phyloP scores from a whole-genome alignment of 2,329 filamentous ascomycete genomes.

The Cercospora sp. region DNA sequence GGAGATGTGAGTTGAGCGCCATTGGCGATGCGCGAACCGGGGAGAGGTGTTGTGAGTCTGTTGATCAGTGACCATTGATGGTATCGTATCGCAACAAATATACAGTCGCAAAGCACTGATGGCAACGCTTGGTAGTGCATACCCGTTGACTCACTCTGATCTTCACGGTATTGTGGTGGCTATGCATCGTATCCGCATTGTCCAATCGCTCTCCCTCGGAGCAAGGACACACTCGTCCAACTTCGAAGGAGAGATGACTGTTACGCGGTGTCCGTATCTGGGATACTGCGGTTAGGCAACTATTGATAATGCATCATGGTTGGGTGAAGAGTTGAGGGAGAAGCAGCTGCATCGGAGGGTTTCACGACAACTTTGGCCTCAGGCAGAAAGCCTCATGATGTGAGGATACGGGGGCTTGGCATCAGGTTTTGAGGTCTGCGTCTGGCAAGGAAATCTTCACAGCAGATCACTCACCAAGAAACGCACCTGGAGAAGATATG shows the following conservation, averaged over 20 bases:
- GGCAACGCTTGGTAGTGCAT: neutral
- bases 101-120: neutral
- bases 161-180: neutral
- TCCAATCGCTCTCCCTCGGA: neutral
- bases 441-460: no score
- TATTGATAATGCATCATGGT: neutral
- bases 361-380: no score
- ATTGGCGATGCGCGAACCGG: neutral
- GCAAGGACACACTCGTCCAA: neutral
- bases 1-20: neutral
- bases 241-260: neutral
- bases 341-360: no score
- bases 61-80: neutral
- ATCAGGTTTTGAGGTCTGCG: no score
- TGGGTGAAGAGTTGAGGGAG: no score
- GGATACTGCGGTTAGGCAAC: neutral
- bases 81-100: neutral
- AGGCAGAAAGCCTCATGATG: no score
- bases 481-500: neutral
- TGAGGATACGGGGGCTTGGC: no score
- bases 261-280: neutral
- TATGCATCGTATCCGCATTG: neutral
- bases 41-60: neutral
- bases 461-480: no score
- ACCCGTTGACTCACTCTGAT: neutral